Conservation (phyloP, 225 moss, liverwort and hornwort genomes). For the Pseudisothecium myosuroides region DNA sequence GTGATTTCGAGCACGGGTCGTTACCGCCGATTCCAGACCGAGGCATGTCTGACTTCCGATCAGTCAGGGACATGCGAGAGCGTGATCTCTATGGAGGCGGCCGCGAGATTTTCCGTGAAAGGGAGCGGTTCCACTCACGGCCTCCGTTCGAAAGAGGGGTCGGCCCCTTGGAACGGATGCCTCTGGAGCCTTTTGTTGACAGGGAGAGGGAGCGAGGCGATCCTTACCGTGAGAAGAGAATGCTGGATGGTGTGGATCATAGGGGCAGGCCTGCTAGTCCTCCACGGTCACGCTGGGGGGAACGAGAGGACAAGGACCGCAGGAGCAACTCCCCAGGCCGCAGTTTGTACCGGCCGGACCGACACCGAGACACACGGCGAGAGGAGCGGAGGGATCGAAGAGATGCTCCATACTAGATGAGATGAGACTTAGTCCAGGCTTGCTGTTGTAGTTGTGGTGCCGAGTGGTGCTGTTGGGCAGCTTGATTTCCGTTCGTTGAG, state of each 20-base stretch:
- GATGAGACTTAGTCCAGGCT: not conserved
- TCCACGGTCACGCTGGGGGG: conserved; percentile 66
- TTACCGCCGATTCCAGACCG: conserved; percentile 62
- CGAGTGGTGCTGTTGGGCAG: not conserved
- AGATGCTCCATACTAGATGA: conserved; percentile 65
- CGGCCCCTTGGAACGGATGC: conserved; percentile 49
- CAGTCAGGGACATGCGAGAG: conserved; percentile 73
- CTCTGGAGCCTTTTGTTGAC: conserved; percentile 39
- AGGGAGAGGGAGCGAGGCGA: conserved; percentile 86
- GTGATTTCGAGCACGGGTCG: conserved; percentile 77
- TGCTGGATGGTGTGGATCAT: conserved; percentile 62
- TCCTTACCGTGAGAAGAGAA: conserved; percentile 70
- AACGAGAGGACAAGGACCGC: conserved; percentile 69
- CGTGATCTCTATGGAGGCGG: conserved; percentile 63
- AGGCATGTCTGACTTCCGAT: conserved; percentile 67
- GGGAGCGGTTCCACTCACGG: conserved; percentile 76
- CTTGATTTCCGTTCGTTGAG: not conserved
- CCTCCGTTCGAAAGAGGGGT: conserved; percentile 58
- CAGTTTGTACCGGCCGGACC: conserved; percentile 46
- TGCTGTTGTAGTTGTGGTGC: not conserved
- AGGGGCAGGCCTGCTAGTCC: conserved; percentile 60
- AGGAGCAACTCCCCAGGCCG: conserved; percentile 75
- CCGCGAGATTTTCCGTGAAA: conserved; percentile 76
- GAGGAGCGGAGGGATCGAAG: conserved; percentile 90
- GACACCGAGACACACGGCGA: conserved; percentile 71